Evolutionary conservation across 2,329 filamentous ascomycete genomes (phyloP).

Genomic region (Trichoderma atroviride): DNA sequence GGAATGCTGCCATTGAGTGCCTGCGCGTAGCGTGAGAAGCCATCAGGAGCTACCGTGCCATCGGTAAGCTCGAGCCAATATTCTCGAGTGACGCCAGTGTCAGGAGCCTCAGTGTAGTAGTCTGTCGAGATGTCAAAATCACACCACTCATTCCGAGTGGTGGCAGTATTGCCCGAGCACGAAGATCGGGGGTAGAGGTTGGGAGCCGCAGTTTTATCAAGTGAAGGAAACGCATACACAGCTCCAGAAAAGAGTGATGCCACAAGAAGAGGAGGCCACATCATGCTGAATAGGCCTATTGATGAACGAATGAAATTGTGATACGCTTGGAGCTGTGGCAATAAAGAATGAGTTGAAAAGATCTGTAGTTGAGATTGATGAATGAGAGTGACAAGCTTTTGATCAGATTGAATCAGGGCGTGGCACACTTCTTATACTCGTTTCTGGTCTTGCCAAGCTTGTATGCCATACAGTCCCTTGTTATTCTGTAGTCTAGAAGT

Average conservation of each 20-base stretch:
- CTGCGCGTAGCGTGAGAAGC: conserved; percentile 35
- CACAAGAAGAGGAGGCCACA: not conserved
- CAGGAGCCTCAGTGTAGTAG: conserved; percentile 33
- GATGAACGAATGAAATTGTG: not conserved
- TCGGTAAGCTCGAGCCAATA: conserved; percentile 50
- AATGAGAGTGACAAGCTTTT: not conserved
- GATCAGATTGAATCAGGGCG: not conserved
- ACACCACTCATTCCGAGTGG: not conserved
- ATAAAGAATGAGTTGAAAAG: not conserved
- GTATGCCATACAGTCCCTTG: not conserved
- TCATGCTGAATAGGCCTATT: not conserved
- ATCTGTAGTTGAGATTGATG: not conserved
- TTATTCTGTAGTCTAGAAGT: not conserved
- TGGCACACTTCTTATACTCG: not conserved
- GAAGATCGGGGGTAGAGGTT: not conserved
- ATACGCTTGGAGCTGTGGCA: not conserved
- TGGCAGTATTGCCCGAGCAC: not conserved
- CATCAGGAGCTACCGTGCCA: conserved; percentile 49
- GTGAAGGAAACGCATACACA: not conserved
- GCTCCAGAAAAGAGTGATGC: not conserved
- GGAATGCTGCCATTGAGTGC: not conserved
- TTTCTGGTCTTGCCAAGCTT: not conserved
- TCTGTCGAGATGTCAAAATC: not conserved
- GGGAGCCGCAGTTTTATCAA: not conserved
- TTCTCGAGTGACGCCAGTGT: conserved; percentile 55